Percentiles rank a stretch among this genome's conserved stretches.
phyloP scores from a whole-genome alignment of 208 protist species.

The Leishmania amazonensis region DNA sequence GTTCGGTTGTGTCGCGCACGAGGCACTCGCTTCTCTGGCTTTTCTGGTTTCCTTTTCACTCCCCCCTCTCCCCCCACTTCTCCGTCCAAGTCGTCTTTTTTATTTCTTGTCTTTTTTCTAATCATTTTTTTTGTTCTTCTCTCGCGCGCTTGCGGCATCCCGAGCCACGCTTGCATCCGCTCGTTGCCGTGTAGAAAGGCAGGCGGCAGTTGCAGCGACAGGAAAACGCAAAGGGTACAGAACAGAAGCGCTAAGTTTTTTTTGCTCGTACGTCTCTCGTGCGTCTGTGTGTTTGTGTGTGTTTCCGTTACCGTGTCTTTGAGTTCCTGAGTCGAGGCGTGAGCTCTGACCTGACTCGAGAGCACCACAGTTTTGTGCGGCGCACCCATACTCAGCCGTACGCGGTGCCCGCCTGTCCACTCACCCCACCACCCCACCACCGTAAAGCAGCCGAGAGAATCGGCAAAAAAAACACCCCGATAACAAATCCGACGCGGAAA shows the following conservation, averaged over 20 bases:
- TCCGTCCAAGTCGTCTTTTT: too few species aligned
- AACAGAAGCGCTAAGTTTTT: not conserved
- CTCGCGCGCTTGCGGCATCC: too few species aligned
- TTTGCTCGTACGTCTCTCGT: not conserved
- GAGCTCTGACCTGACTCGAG: too few species aligned
- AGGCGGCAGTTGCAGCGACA: not conserved
- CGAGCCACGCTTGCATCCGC: too few species aligned
- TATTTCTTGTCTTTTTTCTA: too few species aligned
- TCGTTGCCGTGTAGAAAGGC: not conserved
- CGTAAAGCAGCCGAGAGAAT: not conserved
- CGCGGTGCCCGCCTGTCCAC: not conserved
- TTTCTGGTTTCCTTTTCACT: too few species aligned
- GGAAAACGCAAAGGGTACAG: not conserved
- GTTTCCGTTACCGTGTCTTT: not conserved
- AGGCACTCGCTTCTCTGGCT: too few species aligned
- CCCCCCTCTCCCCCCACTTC: too few species aligned
- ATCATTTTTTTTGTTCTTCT: too few species aligned
- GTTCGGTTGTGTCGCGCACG: too few species aligned
- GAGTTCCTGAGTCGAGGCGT: too few species aligned
- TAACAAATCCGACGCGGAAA: not conserved
- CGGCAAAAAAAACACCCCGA: not conserved
- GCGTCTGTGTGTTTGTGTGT: not conserved
- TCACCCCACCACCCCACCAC: not conserved
- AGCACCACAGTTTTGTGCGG: too few species aligned
- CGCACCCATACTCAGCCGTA: not conserved